Base-by-base conservation (phyloP, 306 rosid genomes). In the Comarum palustre region DNA sequence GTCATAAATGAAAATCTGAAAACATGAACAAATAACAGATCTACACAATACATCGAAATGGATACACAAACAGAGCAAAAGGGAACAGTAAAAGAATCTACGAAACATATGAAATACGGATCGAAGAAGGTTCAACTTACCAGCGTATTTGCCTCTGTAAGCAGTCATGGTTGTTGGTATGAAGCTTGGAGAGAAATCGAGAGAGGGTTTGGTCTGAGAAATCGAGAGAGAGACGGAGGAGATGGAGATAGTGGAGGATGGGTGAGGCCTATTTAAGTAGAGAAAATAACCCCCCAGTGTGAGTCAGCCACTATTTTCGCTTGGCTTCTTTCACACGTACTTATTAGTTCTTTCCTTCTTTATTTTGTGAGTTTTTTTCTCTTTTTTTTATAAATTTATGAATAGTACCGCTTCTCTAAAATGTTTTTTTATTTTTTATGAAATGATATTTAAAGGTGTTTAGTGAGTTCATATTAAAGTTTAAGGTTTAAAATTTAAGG, bases 91-190 rank as follows among this genome's bases (percentile, higher is more conserved):
- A 6, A 20, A 41, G 10, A 20, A 52, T 42, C 42, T 8, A 12
- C 16, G 24, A 5, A 22, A 32, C 38, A 2, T 0, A 34, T 4
- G 24, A 31, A 15, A 9, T 16, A 15, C 2, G 67, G 67, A 62
- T 62, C 22, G 67, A 36, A 62, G 67, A 22, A 5, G 31, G 34
- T 5, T n/a, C 4, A 27, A 24, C 22, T 71, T 65, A 80, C 77
- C 84, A 25, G 72, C 69, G 80, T 75, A 80, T 69, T 75, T 80
- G 55, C 80, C 75, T 58, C 67, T 71, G 71, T 43, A 75, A 64
- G 69, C 67, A 71, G 84, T 64, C 84, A 80, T 80, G 69, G 66
- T 62, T 62, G 65, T 34, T 45, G 55, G 43, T 5, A 47, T 17
- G 19, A 22, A 39, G 46, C 2, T 76, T 22, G 17, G 24, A 62